phyloP scores from a whole-genome alignment of 225 moss, liverwort and hornwort species.

The Bryum argenteum region DNA sequence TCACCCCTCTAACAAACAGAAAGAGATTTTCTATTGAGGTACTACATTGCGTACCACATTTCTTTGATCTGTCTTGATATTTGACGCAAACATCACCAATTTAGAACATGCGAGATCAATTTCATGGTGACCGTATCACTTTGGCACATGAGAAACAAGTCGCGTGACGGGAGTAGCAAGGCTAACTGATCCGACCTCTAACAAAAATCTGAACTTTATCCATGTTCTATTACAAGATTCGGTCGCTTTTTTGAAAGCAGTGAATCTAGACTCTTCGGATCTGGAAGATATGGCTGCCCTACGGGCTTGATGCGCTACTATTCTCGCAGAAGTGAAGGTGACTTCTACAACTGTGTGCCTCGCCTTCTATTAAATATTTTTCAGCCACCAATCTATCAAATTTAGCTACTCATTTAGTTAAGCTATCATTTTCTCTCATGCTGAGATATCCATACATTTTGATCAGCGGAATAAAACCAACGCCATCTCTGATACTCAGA shows the following conservation, averaged over 20 bases:
- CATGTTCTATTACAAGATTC: slow-evolving; percentile 28
- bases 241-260: slow-evolving; percentile 11
- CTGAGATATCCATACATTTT: too few species aligned
- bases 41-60: slow-evolving; percentile 3
- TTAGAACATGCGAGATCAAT: slow-evolving; percentile 5
- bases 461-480: slow-evolving; percentile 41
- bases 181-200: slow-evolving; percentile 1
- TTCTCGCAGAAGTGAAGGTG: slow-evolving; percentile 76
- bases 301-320: slow-evolving; percentile 67
- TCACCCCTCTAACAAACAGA: slow-evolving; percentile 71
- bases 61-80: not conserved
- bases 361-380: not conserved
- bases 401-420: too few species aligned
- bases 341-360: slow-evolving; percentile 10
- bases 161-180: not conserved
- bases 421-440: too few species aligned
- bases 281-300: slow-evolving; percentile 48
- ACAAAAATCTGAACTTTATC: not conserved
- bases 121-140: not conserved
- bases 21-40: slow-evolving; percentile 58
- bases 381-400: not conserved
- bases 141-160: not conserved
- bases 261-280: slow-evolving; percentile 31
- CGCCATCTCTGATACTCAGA: slow-evolving; percentile 8
- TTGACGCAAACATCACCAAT: not conserved